phyloP scores from a whole-genome alignment of 2,329 filamentous ascomycete species.

The Sporothrix phasma region DNA sequence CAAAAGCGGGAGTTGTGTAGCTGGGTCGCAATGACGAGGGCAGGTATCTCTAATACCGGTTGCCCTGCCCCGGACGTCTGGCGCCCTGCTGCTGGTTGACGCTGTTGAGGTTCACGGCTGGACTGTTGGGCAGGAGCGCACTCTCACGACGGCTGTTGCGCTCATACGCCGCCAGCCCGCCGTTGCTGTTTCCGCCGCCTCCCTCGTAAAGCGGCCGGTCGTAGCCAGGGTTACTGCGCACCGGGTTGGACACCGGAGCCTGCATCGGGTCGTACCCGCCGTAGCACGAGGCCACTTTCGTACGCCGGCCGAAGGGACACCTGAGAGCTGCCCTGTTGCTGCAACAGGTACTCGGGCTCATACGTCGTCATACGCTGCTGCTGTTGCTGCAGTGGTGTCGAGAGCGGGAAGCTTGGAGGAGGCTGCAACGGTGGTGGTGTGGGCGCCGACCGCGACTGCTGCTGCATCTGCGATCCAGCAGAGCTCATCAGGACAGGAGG shows the following conservation, averaged over 20 bases:
- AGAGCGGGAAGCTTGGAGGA: constrained; percentile 8
- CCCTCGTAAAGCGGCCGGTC: constrained; percentile 30
- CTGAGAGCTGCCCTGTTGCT: constrained; percentile 27
- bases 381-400: constrained; percentile 14
- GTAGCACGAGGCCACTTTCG: constrained; percentile 32
- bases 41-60: constrained; percentile 32
- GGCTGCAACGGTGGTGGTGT: constrained; percentile 32
- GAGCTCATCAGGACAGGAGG: constrained; percentile 26
- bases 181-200: constrained; percentile 15
- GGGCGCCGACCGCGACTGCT: constrained; percentile 27
- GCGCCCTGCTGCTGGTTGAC: constrained; percentile 36
- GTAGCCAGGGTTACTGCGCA: constrained; percentile 27
- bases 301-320: constrained; percentile 34
- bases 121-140: constrained; percentile 40
- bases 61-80: constrained; percentile 44
- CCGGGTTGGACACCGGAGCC: constrained; percentile 21
- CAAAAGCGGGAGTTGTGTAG: constrained; percentile 12
- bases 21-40: constrained; percentile 12
- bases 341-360: constrained; percentile 34
- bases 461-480: constrained; percentile 19
- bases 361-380: constrained; percentile 28
- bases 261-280: constrained; percentile 30
- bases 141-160: constrained; percentile 45
- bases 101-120: constrained; percentile 35
- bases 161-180: constrained; percentile 26